Evolutionary conservation across 2,329 filamentous ascomycete species (phyloP).

Genomic region (Xylaria hypoxylon): DNA sequence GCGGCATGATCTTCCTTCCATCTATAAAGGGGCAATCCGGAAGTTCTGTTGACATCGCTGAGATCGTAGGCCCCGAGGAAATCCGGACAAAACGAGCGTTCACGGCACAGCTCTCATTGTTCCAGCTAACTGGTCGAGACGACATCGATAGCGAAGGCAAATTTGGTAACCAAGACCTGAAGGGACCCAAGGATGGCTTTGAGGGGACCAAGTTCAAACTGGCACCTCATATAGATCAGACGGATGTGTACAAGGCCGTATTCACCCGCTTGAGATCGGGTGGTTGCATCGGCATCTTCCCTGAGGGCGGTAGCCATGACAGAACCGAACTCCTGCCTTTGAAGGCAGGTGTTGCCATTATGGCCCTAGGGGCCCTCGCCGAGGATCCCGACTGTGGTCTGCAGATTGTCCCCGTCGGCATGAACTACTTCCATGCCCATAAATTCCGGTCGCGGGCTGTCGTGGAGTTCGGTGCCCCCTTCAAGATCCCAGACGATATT

Average conservation of each 20-base stretch:
- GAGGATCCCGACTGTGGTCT: constrained; percentile 87
- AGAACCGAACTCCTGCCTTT: constrained; percentile 89
- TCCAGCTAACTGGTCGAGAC: constrained; percentile 84
- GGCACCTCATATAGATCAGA: constrained; percentile 94
- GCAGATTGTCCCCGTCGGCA: constrained; percentile 95
- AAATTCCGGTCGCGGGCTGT: constrained; percentile 97
- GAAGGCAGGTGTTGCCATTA: constrained; percentile 97
- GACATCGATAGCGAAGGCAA: constrained; percentile 76
- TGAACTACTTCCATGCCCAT: constrained; percentile 99
- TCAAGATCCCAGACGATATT: constrained; percentile 84
- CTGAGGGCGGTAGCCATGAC: constrained; percentile 96
- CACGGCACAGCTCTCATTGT: constrained; percentile 78
- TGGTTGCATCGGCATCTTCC: constrained; percentile 95
- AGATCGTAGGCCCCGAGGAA: constrained; percentile 84
- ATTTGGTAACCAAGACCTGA: constrained; percentile 66
- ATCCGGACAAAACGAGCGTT: constrained; percentile 89
- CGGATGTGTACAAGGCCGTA: constrained; percentile 91
- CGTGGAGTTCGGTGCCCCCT: constrained; percentile 91
- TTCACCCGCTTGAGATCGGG: constrained; percentile 84
- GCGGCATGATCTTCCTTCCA: constrained; percentile 88
- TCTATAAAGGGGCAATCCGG: constrained; percentile 80
- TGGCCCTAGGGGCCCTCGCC: constrained; percentile 91
- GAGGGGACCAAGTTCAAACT: constrained; percentile 85
- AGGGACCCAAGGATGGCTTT: constrained; percentile 70
- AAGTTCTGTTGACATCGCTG: constrained; percentile 83